Base-by-base conservation (phyloP, 2,329 filamentous ascomycete species). In the Fusarium hostae region DNA sequence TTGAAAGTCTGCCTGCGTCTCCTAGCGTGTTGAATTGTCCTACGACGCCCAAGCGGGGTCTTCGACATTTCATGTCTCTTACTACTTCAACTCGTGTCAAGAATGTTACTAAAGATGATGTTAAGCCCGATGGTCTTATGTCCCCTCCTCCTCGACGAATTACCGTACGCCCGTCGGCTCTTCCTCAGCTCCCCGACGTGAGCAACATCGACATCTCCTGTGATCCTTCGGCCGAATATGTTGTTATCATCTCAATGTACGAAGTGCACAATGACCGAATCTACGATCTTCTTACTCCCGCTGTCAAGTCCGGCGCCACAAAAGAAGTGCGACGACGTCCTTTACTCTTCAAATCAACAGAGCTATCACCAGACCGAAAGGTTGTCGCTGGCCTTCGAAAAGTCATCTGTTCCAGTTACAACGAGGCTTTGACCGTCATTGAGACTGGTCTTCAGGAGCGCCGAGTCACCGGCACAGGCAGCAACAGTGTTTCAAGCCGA, bases 251-350 rank as follows among this genome's bases (percentile, higher is more conserved):
- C 26, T 97, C 94, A 59, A 99, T 99, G 95, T 98, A 98, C 81
- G 96, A 99, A 81, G 95, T 99, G 3, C 98, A 99, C 84, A 99
- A 99, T 78, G 95, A 99, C 82, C 91, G 95, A 39, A 98, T 99
- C 73, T 98, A 97, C 79, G 96, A 99, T 77, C 89, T 99, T 0
- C 85, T 99, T 2, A 92, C 92, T 0, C 88, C 89, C 0, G 87
- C 88, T 5, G 82, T 85, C 26, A 87, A 87, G 68, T 86, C 86
- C 0, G 87, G 87, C 39, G 86, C 86, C 9, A 91, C 89, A 5
- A 94, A 93, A 75, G 91, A 94, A 64, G 86, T 87, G 71, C 87
- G 91, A 55, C 90, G 96, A n/a, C 89, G 95, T 32, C 91, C 94
- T 0, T 83, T 99, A 4, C 85, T 97, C 0, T 99, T 98, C 87